A percentile compares a stretch with the other conserved stretches of the same genome.
phyloP scores from a whole-genome alignment of 805 yeast genomes.

The Sugiyamaella lignohabitans region DNA sequence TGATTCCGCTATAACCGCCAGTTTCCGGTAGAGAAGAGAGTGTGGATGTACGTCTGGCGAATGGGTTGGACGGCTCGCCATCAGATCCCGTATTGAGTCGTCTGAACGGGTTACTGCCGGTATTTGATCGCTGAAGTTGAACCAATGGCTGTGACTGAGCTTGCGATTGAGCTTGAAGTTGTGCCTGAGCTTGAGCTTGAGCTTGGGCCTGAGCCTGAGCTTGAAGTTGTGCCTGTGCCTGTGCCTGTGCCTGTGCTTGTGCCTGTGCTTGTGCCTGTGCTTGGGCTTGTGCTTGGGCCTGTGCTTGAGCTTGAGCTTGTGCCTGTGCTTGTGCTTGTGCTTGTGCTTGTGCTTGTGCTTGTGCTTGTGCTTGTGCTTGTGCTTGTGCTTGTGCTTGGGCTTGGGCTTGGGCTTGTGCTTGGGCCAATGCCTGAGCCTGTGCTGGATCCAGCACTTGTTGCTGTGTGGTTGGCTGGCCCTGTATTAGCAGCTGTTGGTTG shows the following conservation, averaged over 20 bases:
- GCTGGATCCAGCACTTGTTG: conserved; percentile 21
- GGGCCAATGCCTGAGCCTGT: conserved; percentile 23
- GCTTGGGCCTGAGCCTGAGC: background rate
- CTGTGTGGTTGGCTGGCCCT: conserved; percentile 2
- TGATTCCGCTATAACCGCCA: too few relatives aligned
- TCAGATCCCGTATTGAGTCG: conserved; percentile 7
- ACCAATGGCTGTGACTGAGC: conserved; percentile 18
- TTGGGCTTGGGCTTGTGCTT: conserved; percentile 22
- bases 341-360: conserved; percentile 17
- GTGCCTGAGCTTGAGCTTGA: background rate
- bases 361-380: conserved; percentile 13
- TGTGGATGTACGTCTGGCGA: conserved; percentile 4
- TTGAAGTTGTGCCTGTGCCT: conserved; percentile 11
- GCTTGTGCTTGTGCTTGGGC: conserved; percentile 14
- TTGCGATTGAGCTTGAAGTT: conserved; percentile 6
- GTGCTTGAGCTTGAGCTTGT: conserved; percentile 18
- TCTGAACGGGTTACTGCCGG: conserved; percentile 16
- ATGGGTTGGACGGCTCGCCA: conserved; percentile 13
- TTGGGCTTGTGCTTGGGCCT: conserved; percentile 21
- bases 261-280: conserved; percentile 20
- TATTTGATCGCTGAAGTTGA: conserved; percentile 16
- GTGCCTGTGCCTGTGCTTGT: conserved; percentile 19
- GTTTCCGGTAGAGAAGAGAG: conserved; percentile 11
- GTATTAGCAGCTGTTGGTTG: conserved; percentile 13
- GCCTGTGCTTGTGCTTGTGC: conserved; percentile 17